Conservation (phyloP, 768 basidiomycete species). For the Candolleomyces aberdarensis region DNA sequence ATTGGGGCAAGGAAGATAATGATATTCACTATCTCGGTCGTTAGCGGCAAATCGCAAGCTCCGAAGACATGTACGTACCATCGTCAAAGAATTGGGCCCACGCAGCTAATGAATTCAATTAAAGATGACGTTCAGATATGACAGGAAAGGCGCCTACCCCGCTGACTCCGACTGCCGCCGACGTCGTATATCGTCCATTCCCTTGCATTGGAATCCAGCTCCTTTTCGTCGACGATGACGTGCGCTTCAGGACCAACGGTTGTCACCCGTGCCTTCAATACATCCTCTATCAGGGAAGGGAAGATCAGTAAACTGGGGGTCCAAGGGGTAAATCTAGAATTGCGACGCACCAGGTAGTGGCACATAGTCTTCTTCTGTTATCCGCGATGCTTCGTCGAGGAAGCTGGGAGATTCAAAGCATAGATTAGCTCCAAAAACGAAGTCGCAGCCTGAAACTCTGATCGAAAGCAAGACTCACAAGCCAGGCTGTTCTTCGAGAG, state of each 20-base stretch:
- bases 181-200: slow-evolving; percentile 69
- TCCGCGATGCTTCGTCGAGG: slow-evolving; percentile 49
- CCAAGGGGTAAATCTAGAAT: background rate
- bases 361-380: slow-evolving; percentile 47
- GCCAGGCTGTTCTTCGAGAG: slow-evolving; percentile 54
- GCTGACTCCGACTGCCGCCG: slow-evolving; percentile 54
- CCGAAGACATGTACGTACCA: slow-evolving; percentile 30
- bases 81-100: slow-evolving; percentile 74
- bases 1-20: slow-evolving; percentile 68
- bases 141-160: slow-evolving; percentile 36
- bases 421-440: background rate
- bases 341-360: slow-evolving; percentile 47
- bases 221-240: slow-evolving; percentile 44
- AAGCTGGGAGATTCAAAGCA: slow-evolving; percentile 38
- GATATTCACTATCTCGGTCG: slow-evolving; percentile 42
- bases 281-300: slow-evolving; percentile 41
- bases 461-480: slow-evolving; percentile 43
- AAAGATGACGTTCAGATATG: background rate
- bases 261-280: slow-evolving; percentile 60
- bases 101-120: slow-evolving; percentile 33
- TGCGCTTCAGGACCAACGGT: slow-evolving; percentile 69
- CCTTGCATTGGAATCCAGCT: slow-evolving; percentile 28
- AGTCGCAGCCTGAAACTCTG: background rate
- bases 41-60: background rate
- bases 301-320: background rate